These are phyloP conservation scores for Gossypium rotundifolium DNA, from an alignment of 345 rosid species.

Conservation along the genomic window DNA sequence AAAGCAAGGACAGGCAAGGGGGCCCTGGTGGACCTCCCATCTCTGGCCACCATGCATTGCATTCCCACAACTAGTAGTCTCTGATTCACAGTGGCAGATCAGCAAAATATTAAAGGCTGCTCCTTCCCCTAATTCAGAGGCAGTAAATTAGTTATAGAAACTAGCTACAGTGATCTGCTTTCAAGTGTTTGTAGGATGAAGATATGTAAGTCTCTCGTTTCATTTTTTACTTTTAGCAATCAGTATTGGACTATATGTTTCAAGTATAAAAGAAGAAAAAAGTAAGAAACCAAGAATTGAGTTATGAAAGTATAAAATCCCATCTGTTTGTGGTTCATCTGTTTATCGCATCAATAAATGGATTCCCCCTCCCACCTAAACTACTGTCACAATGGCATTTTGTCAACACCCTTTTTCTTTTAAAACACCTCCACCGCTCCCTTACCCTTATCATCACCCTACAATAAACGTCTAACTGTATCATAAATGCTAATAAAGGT, in stretches of 20 bases:
- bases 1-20: not conserved
- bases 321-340: too few species aligned
- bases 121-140: not conserved
- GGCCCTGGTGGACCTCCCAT: not conserved
- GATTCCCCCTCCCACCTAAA: not conserved
- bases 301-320: too few species aligned
- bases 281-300: not conserved
- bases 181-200: not conserved
- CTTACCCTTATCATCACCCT: not conserved
- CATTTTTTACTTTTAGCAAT: not conserved
- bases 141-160: not conserved
- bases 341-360: too few species aligned
- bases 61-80: not conserved
- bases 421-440: not conserved
- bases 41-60: not conserved
- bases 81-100: not conserved
- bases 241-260: not conserved
- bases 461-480: constrained; percentile 25
- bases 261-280: too few species aligned
- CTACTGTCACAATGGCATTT: not conserved
- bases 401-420: not conserved
- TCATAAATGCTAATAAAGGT: constrained; percentile 10
- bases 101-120: not conserved
- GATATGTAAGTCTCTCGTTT: not conserved
- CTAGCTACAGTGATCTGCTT: too few species aligned